A percentile compares a stretch with the other conserved stretches of the same genome.
Evolutionary conservation across 176 grass and related monocot genomes (phyloP).

Genomic region (Hsuehochloa calcarea): DNA sequence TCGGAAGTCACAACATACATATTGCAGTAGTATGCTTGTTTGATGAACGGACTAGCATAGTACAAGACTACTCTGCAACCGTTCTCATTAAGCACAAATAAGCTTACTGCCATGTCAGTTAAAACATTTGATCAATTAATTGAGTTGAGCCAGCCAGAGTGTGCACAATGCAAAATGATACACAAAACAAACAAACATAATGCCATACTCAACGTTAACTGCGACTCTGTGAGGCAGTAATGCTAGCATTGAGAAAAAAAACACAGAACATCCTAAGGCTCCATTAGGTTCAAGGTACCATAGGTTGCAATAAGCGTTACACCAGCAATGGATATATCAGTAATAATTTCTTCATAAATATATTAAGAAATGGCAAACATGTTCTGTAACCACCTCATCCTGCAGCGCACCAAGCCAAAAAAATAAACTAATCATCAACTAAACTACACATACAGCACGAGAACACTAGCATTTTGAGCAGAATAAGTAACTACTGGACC

Average conservation of each 20-base stretch:
- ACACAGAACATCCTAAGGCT: neutral
- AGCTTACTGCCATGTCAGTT: neutral
- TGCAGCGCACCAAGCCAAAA: neutral
- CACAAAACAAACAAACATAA: neutral
- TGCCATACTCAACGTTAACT: neutral
- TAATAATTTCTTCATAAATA: neutral
- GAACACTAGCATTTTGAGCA: neutral
- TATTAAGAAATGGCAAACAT: neutral
- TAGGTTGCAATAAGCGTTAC: neutral
- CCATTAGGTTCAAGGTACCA: neutral
- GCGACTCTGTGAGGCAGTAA: neutral
- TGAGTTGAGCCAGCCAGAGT: neutral
- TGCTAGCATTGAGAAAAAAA: neutral
- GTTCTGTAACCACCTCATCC: neutral
- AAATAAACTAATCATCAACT: neutral
- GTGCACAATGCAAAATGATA: neutral
- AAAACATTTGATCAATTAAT: neutral
- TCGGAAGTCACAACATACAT: neutral
- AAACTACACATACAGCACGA: neutral
- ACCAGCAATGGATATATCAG: neutral
- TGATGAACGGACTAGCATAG: neutral
- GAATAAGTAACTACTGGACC: neutral
- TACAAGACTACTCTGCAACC: neutral
- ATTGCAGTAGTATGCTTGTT: too few relatives aligned
- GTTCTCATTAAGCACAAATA: neutral